Percentiles rank a stretch among this genome's conserved stretches.
Conservation (phyloP, 495 filamentous ascomycete species). For the Penicillium diatomitis region DNA sequence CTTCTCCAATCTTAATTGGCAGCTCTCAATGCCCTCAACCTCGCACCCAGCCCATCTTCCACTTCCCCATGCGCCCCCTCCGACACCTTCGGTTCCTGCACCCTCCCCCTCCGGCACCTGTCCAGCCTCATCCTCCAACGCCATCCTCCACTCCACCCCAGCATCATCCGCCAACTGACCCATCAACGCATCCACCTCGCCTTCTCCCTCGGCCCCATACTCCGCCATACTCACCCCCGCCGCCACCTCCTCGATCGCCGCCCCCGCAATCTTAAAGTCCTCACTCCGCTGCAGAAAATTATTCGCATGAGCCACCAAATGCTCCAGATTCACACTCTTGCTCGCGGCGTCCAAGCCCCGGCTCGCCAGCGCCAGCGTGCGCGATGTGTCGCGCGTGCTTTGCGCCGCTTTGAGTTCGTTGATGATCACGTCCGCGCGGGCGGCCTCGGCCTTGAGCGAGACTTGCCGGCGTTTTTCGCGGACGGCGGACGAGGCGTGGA, state of each 20-base stretch:
- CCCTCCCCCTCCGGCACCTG: constrained; percentile 7
- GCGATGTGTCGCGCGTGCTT: constrained; percentile 38
- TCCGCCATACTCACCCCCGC: constrained; percentile 39
- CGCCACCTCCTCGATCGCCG: constrained; percentile 39
- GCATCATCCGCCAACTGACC: constrained; percentile 42
- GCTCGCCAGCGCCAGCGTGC: constrained; percentile 34
- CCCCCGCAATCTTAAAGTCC: constrained; percentile 40
- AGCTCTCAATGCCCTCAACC: constrained; percentile 35
- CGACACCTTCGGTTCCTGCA: constrained; percentile 23
- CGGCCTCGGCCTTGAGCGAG: constrained; percentile 35
- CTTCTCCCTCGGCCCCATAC: constrained; percentile 38
- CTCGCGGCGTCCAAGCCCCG: constrained; percentile 37
- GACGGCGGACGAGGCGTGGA: constrained; percentile 39
- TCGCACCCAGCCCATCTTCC: constrained; percentile 37
- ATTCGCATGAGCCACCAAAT: constrained; percentile 36
- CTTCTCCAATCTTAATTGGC: constrained; percentile 27
- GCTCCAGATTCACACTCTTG: constrained; percentile 37
- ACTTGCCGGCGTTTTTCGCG: constrained; percentile 41
- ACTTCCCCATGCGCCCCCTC: constrained; percentile 21
- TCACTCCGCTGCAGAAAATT: constrained; percentile 39
- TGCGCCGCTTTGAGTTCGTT: constrained; percentile 42
- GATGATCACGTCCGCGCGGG: constrained; percentile 41
- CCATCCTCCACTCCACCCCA: constrained; percentile 35
- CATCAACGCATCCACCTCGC: constrained; percentile 40
- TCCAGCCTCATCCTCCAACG: constrained; percentile 30